Percentiles rank a stretch among this genome's conserved stretches.
Evolutionary conservation across 2,329 filamentous ascomycete species (phyloP).

Genomic region (Myriosclerotinia scirpicola): DNA sequence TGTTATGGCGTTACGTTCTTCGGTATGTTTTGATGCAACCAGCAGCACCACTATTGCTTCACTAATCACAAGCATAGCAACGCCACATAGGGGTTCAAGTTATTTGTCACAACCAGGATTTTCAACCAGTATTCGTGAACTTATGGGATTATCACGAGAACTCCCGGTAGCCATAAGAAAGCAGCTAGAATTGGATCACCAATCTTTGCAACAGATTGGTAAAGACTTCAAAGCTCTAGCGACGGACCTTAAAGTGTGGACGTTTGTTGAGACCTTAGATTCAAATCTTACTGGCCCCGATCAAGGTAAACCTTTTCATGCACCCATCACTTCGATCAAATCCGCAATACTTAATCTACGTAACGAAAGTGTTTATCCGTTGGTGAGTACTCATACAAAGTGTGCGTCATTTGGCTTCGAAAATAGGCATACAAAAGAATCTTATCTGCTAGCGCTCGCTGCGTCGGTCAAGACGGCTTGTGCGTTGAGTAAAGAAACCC

Average conservation of each 20-base stretch:
- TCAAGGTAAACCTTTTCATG: constrained; percentile 23
- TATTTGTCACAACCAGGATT: neutral
- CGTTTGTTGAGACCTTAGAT: constrained; percentile 26
- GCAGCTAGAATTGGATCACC: constrained; percentile 15
- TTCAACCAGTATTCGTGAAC: neutral
- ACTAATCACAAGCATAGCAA: neutral
- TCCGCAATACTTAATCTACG: constrained; percentile 24
- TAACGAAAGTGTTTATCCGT: constrained; percentile 23
- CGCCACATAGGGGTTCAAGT: neutral
- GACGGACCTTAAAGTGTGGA: constrained; percentile 24
- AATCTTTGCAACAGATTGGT: constrained; percentile 19
- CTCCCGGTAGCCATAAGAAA: neutral
- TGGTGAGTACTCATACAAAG: constrained; percentile 20
- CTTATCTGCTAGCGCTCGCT: neutral
- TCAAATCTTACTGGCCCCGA: constrained; percentile 15
- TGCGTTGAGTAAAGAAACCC: neutral
- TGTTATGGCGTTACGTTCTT: constrained; percentile 2
- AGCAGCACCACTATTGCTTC: neutral
- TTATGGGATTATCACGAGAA: neutral
- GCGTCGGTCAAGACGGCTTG: neutral
- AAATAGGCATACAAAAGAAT: neutral
- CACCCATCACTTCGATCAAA: constrained; percentile 27
- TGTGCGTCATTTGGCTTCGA: constrained; percentile 4
- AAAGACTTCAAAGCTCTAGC: constrained; percentile 22
- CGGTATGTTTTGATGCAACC: neutral